phyloP scores from a whole-genome alignment of 192 early-diverging fungal species.

The Jimgerdemannia flammicorona region DNA sequence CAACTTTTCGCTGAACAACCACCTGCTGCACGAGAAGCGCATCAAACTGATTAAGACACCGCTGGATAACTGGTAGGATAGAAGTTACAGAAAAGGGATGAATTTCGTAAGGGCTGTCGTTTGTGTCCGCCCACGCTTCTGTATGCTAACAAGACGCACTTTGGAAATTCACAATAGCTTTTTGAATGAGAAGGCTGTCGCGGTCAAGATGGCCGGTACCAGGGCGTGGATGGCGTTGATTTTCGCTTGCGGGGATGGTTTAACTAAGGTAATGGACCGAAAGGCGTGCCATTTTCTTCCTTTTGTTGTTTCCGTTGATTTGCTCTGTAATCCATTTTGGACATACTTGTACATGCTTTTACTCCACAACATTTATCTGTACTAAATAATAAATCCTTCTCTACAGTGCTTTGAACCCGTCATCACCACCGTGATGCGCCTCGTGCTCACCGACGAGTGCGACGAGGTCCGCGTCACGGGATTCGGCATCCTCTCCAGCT shows the following conservation, averaged over 20 bases:
- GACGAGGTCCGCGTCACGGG: background rate
- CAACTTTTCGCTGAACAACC: slow-evolving; percentile 22
- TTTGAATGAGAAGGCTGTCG: background rate
- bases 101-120: background rate
- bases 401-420: background rate
- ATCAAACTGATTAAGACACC: slow-evolving; percentile 20
- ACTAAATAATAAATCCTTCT: background rate
- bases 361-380: no score
- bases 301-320: no score
- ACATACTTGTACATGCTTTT: no score
- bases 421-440: background rate
- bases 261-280: background rate
- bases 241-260: background rate
- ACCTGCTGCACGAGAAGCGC: slow-evolving; percentile 19
- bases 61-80: slow-evolving; percentile 15
- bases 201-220: background rate
- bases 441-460: background rate
- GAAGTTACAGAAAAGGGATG: background rate
- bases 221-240: background rate
- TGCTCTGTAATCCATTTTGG: no score
- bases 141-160: background rate
- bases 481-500: background rate
- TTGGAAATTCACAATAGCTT: background rate
- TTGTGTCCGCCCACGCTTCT: background rate
- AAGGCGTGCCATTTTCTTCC: no score